Conservation (phyloP, 179 eudicot species). For the Silene noctiflora region DNA sequence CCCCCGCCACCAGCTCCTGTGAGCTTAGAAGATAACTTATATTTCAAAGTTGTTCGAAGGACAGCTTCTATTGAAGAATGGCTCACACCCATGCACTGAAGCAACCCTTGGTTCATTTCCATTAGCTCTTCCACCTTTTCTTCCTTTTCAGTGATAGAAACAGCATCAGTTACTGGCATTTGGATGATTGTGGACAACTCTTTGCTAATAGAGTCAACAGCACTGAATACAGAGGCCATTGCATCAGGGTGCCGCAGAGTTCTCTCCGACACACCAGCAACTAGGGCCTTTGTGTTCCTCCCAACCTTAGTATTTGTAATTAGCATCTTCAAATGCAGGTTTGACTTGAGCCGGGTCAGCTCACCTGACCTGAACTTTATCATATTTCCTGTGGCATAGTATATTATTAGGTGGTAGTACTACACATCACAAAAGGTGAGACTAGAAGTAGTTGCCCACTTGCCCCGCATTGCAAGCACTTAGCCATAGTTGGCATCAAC, state of each 20-base stretch:
- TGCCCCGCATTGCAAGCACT: neutral
- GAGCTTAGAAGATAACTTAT: conserved; percentile 75
- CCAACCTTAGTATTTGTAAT: conserved; percentile 90
- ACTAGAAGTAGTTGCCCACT: neutral
- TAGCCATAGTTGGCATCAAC: neutral
- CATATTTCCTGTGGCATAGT: conserved; percentile 66
- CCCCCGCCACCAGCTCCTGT: conserved; percentile 99
- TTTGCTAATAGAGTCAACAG: conserved; percentile 87
- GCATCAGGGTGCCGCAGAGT: conserved; percentile 61
- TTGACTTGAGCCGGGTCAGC: conserved; percentile 65
- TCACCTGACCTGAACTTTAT: conserved; percentile 81
- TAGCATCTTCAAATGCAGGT: conserved; percentile 72
- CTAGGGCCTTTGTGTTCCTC: conserved; percentile 92
- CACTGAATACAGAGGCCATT: conserved; percentile 76
- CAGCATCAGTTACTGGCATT: conserved; percentile 51
- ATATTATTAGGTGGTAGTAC: conserved; percentile 4
- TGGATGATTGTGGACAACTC: conserved; percentile 69
- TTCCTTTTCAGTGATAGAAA: conserved; percentile 59
- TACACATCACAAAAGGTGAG: neutral
- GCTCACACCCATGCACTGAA: conserved; percentile 98
- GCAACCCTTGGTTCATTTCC: conserved; percentile 97
- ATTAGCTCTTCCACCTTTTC: conserved; percentile 71
- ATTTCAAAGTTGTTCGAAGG: conserved; percentile 68
- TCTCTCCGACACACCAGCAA: conserved; percentile 87
- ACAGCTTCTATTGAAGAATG: conserved; percentile 90